Conservation (phyloP, 2,329 filamentous ascomycete genomes). For the Colletotrichum orchidophilum region DNA sequence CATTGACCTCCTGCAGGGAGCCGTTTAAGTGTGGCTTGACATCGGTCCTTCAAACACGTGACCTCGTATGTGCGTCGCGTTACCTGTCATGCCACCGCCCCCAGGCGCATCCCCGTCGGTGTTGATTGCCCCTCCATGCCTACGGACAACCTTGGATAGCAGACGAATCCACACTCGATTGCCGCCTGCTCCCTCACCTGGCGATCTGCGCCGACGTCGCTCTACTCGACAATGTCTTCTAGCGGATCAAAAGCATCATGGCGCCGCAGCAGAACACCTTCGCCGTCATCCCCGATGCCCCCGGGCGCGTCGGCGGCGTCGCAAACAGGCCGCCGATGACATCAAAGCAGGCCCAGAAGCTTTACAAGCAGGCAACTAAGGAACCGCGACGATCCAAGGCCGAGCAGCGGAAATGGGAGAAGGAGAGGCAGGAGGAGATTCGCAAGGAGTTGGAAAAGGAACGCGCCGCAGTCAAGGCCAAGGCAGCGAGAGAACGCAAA, state of each 20-base stretch:
- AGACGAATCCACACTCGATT: background rate
- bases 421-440: slow-evolving; percentile 61
- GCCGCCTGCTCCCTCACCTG: background rate
- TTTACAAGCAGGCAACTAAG: slow-evolving; percentile 48
- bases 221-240: slow-evolving; percentile 11
- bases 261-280: slow-evolving; percentile 53
- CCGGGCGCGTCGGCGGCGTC: slow-evolving; percentile 36
- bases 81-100: background rate
- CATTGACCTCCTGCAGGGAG: background rate
- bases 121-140: slow-evolving; percentile 25
- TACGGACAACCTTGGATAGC: background rate
- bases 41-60: background rate
- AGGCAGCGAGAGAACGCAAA: slow-evolving; percentile 62
- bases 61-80: slow-evolving; percentile 18
- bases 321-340: slow-evolving; percentile 48
- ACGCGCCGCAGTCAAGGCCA: slow-evolving; percentile 58
- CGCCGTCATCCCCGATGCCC: slow-evolving; percentile 50
- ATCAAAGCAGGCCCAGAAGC: slow-evolving; percentile 52
- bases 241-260: slow-evolving; percentile 40
- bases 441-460: slow-evolving; percentile 61
- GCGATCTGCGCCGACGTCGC: background rate
- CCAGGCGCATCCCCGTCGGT: background rate
- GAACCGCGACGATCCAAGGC: slow-evolving; percentile 53
- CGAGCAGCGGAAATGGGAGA: slow-evolving; percentile 51
- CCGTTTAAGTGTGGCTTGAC: slow-evolving; percentile 9